phyloP scores from a whole-genome alignment of 768 basidiomycete species.

The Boletus barrowsii region DNA sequence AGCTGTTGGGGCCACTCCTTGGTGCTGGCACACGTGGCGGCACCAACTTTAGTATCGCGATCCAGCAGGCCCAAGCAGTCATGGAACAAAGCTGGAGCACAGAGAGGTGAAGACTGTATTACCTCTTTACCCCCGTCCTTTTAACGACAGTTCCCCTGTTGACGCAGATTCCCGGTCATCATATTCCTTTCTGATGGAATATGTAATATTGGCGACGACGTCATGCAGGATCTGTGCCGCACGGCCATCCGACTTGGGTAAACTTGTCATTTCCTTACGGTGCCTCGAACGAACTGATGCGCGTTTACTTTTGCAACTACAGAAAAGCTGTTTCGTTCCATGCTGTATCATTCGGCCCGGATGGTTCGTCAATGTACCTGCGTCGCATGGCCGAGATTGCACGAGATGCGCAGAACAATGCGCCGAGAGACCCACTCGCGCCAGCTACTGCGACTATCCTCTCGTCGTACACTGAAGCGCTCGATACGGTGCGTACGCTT shows the following conservation, averaged over 20 bases:
- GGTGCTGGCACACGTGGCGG: constrained; percentile 30
- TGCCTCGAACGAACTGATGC: not conserved
- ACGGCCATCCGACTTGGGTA: constrained; percentile 46
- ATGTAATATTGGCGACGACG: constrained; percentile 37
- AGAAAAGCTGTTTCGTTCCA: constrained; percentile 60
- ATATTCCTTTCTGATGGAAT: constrained; percentile 45
- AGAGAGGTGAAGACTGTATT: constrained; percentile 36
- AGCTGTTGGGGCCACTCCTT: constrained; percentile 41
- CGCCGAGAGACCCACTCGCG: constrained; percentile 38
- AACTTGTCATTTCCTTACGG: not conserved
- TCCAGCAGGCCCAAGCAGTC: constrained; percentile 32
- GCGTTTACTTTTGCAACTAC: not conserved
- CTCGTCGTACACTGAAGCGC: constrained; percentile 49
- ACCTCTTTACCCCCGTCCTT: not conserved
- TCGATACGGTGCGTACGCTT: constrained; percentile 41
- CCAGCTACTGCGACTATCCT: constrained; percentile 32
- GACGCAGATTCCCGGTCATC: constrained; percentile 29
- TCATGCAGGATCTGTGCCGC: constrained; percentile 41
- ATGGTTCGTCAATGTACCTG: constrained; percentile 26
- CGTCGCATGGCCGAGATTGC: constrained; percentile 53
- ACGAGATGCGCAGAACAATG: constrained; percentile 41
- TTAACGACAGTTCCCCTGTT: not conserved
- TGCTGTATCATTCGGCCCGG: constrained; percentile 52
- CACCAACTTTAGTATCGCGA: constrained; percentile 45
- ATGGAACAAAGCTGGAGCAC: constrained; percentile 51